phyloP scores from a whole-genome alignment of 192 early-diverging fungal genomes.

The Radiomyces spectabilis region DNA sequence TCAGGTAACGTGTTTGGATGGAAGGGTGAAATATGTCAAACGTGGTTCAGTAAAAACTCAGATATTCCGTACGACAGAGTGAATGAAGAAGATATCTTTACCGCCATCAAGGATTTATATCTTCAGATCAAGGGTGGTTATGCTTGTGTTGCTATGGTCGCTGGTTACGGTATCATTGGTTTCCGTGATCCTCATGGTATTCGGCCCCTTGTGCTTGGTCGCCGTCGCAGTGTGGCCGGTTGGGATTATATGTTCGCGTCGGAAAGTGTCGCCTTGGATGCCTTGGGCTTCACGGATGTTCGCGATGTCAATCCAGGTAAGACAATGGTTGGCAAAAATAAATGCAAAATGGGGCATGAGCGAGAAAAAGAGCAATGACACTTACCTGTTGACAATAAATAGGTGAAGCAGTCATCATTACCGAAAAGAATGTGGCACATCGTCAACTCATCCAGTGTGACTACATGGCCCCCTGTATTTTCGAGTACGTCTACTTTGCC shows the following conservation, averaged over 20 bases:
- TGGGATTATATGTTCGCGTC: slow-evolving; percentile 98
- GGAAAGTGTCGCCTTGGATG: slow-evolving; percentile 91
- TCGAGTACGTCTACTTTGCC: slow-evolving; percentile 99
- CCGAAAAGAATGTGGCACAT: slow-evolving; percentile 62
- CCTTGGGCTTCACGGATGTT: slow-evolving; percentile 84
- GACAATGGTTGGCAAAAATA: too few species aligned
- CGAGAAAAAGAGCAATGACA: too few species aligned
- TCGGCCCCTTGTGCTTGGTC: slow-evolving; percentile 91
- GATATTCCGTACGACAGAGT: slow-evolving; percentile 44
- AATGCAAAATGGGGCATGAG: too few species aligned
- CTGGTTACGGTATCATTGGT: slow-evolving; percentile 94
- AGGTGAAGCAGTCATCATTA: slow-evolving; percentile 94
- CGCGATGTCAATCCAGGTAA: slow-evolving; percentile 87
- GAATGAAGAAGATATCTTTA: slow-evolving; percentile 98
- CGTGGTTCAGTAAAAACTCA: background rate
- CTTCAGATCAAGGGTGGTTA: slow-evolving; percentile 85
- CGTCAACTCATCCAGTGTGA: slow-evolving; percentile 51
- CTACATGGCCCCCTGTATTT: slow-evolving; percentile 87
- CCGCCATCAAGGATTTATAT: slow-evolving; percentile 79
- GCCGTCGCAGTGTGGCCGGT: slow-evolving; percentile 58
- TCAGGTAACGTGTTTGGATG: too few species aligned
- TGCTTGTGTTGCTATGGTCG: slow-evolving; percentile 95
- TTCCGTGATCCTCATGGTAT: slow-evolving; percentile 96
- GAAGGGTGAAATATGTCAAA: too few species aligned
- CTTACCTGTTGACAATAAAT: too few species aligned